phyloP scores from a whole-genome alignment of 2,329 filamentous ascomycete species.

The Huntiella bhutanensis region DNA sequence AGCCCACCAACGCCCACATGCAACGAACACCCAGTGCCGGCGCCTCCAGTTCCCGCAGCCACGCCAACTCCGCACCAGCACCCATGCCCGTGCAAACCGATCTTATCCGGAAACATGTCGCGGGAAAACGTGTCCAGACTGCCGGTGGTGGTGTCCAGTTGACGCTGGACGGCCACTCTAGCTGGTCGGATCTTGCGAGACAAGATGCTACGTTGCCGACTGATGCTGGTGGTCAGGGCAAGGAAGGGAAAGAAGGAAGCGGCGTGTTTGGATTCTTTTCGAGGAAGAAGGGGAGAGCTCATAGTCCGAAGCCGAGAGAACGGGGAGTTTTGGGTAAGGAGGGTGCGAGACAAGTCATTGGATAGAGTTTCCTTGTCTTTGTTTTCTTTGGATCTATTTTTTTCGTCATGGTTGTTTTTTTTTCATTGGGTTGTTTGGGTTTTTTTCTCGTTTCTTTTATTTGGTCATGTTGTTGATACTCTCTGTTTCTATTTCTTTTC shows the following conservation, averaged over 20 bases:
- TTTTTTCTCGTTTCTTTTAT: background rate
- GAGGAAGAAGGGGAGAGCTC: conserved; percentile 73
- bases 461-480: background rate
- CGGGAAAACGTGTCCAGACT: conserved; percentile 46
- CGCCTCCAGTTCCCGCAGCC: conserved; percentile 11
- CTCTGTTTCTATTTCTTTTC: background rate
- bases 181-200: conserved; percentile 79
- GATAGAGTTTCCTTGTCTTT: conserved; percentile 21
- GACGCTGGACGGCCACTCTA: conserved; percentile 71
- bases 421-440: background rate
- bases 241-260: conserved; percentile 39
- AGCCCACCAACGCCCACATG: conserved; percentile 5
- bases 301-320: conserved; percentile 88
- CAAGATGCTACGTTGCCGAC: conserved; percentile 58
- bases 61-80: conserved; percentile 2
- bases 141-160: conserved; percentile 77
- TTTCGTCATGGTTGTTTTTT: background rate
- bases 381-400: background rate
- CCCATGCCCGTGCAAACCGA: conserved; percentile 2
- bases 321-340: conserved; percentile 88
- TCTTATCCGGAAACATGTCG: conserved; percentile 8
- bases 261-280: conserved; percentile 83
- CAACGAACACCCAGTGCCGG: conserved; percentile 5
- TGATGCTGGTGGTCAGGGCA: conserved; percentile 39
- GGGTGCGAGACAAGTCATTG: conserved; percentile 68